Conservation (phyloP, 2,329 filamentous ascomycete species). For the Neocucurbitaria cava region DNA sequence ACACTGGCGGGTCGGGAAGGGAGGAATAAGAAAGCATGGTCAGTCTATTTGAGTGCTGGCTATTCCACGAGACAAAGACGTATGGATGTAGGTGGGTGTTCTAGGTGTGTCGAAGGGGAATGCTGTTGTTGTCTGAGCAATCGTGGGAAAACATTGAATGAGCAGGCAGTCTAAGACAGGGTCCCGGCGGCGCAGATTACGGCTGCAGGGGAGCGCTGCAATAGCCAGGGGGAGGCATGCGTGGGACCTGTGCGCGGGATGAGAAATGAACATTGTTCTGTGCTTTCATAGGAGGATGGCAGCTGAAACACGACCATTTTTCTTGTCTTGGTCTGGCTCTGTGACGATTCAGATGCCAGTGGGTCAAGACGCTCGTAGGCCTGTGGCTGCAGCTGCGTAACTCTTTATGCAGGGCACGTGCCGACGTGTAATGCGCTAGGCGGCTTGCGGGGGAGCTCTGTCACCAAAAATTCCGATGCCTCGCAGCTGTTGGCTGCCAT, state of each 20-base stretch:
- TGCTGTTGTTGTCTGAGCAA: slow-evolving; percentile 16
- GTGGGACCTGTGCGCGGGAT: slow-evolving; percentile 10
- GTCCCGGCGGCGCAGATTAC: slow-evolving; percentile 17
- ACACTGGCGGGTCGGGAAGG: slow-evolving; percentile 24
- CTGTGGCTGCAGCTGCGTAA: not conserved
- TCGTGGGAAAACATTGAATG: slow-evolving; percentile 17
- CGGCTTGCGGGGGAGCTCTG: slow-evolving; percentile 9
- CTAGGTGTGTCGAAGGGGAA: slow-evolving; percentile 3
- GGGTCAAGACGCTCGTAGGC: slow-evolving; percentile 4
- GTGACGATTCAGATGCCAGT: slow-evolving; percentile 9
- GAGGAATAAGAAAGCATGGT: slow-evolving; percentile 29
- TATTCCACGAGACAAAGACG: slow-evolving; percentile 15
- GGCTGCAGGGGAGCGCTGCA: slow-evolving; percentile 29
- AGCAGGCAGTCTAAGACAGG: slow-evolving; percentile 21
- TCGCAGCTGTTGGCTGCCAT: slow-evolving; percentile 19
- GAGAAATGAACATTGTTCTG: slow-evolving; percentile 23
- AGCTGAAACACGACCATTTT: slow-evolving; percentile 18
- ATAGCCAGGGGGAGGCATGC: slow-evolving; percentile 23
- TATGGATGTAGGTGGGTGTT: not conserved
- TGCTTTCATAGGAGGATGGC: slow-evolving; percentile 10
- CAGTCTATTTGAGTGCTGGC: not conserved
- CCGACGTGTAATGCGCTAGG: slow-evolving; percentile 15
- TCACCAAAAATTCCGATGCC: slow-evolving; percentile 11
- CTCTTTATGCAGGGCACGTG: slow-evolving; percentile 11
- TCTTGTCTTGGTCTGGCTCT: slow-evolving; percentile 8